Percentiles rank a stretch among this genome's conserved stretches.
These are phyloP conservation scores for Fusarium secorum DNA, from an alignment of 2,329 filamentous ascomycete genomes.

Conservation along the genomic window DNA sequence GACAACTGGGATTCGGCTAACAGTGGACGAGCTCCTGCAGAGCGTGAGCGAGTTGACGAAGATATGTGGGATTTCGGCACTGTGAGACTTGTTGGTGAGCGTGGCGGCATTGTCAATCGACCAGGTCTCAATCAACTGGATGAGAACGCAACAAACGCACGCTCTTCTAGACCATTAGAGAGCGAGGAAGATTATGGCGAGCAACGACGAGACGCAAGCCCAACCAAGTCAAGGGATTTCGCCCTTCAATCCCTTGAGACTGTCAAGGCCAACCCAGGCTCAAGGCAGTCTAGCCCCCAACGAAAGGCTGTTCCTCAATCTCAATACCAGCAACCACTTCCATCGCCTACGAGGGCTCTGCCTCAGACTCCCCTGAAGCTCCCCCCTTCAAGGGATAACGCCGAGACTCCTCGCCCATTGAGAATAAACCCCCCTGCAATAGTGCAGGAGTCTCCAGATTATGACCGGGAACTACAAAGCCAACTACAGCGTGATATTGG, in stretches of 20 bases:
- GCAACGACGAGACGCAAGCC: slow-evolving; percentile 58
- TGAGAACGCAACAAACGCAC: slow-evolving; percentile 80
- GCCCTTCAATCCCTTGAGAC: slow-evolving; percentile 59
- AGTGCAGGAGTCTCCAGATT: slow-evolving; percentile 62
- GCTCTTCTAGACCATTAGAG: slow-evolving; percentile 64
- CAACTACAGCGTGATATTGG: slow-evolving; percentile 71
- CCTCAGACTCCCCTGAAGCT: slow-evolving; percentile 53
- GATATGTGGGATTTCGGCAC: slow-evolving; percentile 99
- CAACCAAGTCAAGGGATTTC: slow-evolving; percentile 60
- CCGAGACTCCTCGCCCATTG: slow-evolving; percentile 58
- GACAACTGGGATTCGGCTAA: slow-evolving; percentile 64
- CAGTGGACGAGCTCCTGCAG: slow-evolving; percentile 59
- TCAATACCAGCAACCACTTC: slow-evolving; percentile 22
- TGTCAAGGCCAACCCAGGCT: slow-evolving; percentile 59
- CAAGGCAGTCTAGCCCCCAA: slow-evolving; percentile 68
- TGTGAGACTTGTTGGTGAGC: slow-evolving; percentile 78
- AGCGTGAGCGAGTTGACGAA: slow-evolving; percentile 70
- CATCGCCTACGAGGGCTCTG: slow-evolving; percentile 67
- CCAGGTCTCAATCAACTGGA: slow-evolving; percentile 76
- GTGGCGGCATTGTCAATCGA: slow-evolving; percentile 63
- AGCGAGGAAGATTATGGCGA: slow-evolving; percentile 61
- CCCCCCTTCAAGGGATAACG: slow-evolving; percentile 41
- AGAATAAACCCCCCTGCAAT: slow-evolving; percentile 58
- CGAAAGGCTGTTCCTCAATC: slow-evolving; percentile 58
- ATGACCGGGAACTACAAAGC: slow-evolving; percentile 67